phyloP scores from a whole-genome alignment of 805 yeast species.

The Metschnikowia aberdeeniae region DNA sequence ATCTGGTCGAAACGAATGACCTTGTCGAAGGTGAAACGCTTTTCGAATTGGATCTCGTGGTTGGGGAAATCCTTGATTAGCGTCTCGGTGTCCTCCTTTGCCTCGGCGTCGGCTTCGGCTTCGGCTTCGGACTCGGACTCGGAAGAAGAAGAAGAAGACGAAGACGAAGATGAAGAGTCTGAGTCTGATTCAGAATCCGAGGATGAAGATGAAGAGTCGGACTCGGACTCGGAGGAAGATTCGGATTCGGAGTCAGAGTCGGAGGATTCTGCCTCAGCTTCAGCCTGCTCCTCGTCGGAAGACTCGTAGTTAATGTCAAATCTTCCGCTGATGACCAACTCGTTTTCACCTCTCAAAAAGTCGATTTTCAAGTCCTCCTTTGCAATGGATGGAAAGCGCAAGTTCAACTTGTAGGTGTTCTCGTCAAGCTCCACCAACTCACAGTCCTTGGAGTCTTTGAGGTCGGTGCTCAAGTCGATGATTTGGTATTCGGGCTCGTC shows the following conservation, averaged over 20 bases:
- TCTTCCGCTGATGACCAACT: constrained; percentile 39
- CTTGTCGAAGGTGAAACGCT: constrained; percentile 41
- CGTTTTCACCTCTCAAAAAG: constrained; percentile 38
- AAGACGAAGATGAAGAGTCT: constrained; percentile 16
- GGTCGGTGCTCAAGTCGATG: constrained; percentile 40
- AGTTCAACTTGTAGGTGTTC: constrained; percentile 35
- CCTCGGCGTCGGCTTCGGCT: constrained; percentile 41
- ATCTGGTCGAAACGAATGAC: constrained; percentile 34
- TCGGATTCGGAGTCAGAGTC: constrained; percentile 9
- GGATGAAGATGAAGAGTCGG: constrained; percentile 11
- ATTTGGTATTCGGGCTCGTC: constrained; percentile 24
- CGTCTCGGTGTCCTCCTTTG: constrained; percentile 36
- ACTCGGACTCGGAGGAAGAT: constrained; percentile 9
- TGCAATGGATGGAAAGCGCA: constrained; percentile 40
- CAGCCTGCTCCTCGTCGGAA: constrained; percentile 22
- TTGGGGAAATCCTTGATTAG: constrained; percentile 37
- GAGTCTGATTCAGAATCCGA: constrained; percentile 13
- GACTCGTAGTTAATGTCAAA: constrained; percentile 27
- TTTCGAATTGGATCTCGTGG: constrained; percentile 40
- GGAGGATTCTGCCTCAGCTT: constrained; percentile 18
- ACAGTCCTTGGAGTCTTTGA: constrained; percentile 41
- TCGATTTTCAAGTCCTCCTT: constrained; percentile 38
- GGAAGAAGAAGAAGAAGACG: constrained; percentile 9
- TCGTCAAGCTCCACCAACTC: constrained; percentile 38
- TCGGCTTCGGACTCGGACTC: constrained; percentile 25